A percentile compares a stretch with the other conserved stretches of the same genome.
These are phyloP conservation scores for Marchantia polymorpha DNA, from an alignment of 225 moss, liverwort and hornwort species.

Conservation along the genomic window DNA sequence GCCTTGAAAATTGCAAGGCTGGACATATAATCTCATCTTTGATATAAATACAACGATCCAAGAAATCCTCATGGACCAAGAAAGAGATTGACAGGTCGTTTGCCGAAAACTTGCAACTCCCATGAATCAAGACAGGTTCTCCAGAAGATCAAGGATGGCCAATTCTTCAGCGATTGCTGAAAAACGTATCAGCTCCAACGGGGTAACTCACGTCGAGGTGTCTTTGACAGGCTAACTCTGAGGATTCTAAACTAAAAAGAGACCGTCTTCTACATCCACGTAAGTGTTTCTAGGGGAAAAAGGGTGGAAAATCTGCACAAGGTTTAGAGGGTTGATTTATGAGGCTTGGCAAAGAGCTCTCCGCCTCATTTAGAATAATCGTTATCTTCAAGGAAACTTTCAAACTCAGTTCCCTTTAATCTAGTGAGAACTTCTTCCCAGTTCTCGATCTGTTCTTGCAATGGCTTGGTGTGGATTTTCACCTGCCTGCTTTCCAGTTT, in stretches of 20 bases:
- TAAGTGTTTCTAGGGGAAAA: not conserved
- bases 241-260: not conserved
- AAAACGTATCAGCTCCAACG: slow-evolving; percentile 6
- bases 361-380: slow-evolving; percentile 41
- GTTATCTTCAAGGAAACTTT: slow-evolving; percentile 50
- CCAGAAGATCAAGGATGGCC: not conserved
- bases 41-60: slow-evolving; percentile 22
- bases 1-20: slow-evolving; percentile 5
- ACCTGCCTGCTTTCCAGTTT: slow-evolving; percentile 76
- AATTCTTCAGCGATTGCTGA: slow-evolving; percentile 29
- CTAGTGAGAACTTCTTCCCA: slow-evolving; percentile 75
- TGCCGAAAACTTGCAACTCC: slow-evolving; percentile 11
- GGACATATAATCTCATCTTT: not conserved
- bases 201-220: not conserved
- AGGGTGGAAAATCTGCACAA: not conserved
- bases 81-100: slow-evolving; percentile 16
- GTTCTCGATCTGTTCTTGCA: slow-evolving; percentile 75
- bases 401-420: slow-evolving; percentile 74
- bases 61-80: not conserved
- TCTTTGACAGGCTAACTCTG: not conserved
- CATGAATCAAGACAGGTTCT: not conserved
- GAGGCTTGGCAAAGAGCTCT: not conserved
- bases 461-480: slow-evolving; percentile 88
- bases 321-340: not conserved
- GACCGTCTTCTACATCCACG: slow-evolving; percentile 10